Evolutionary conservation across 768 basidiomycete genomes (phyloP), one percentile per base, ranked within the genome.

Genomic region (Pleurotus cornucopiae): DNA sequence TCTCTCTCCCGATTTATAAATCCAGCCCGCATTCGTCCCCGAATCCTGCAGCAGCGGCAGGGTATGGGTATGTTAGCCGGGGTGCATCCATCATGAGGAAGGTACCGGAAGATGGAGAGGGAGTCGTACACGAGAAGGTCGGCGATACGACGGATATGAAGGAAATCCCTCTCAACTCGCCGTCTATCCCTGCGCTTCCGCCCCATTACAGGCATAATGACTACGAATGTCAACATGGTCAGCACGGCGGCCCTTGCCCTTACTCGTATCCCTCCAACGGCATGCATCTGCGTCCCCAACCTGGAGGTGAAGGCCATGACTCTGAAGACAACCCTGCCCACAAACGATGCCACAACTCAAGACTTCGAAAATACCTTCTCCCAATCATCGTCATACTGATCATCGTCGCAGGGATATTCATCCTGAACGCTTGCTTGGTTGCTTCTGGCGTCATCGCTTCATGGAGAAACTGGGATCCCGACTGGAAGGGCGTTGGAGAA

Each of bases 131-230:
- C 14, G 51, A 52, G 18, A 52, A 55, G 38, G 38, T 21, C 38
- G 23, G 9, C 14, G 34, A 14, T 16, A 52, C 30, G 7, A 34
- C 30, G 30, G 30, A 52, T 18, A 16, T 52, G 37, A 30, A 38
- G 14, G 38, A 52, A 37, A 52, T 52, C 12, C 51, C 51, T 1
- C 21, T 52, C 21, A 52, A 52, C 23, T 52, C 51, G 14, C 51
- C 51, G n/a, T 34, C 51, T 41, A 52, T 52, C 16, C 60, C 49
- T 65, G 61, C 26, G 34, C 23, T 11, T 14, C 51, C 38, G 7
- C 51, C 51, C 20, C 51, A 52, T 39, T 52, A 52, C 51, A 34
- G 51, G 13, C 51, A 52, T 40, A 52, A 52, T n/a, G 51, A 52
- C 51, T 52, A 25, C 21, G 51, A 52, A 40, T 52, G 51, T n/a